A percentile compares a stretch with the other conserved stretches of the same genome.
These are phyloP conservation scores for Lolium perenne DNA, from an alignment of 176 grass and related monocot genomes.

Conservation along the genomic window DNA sequence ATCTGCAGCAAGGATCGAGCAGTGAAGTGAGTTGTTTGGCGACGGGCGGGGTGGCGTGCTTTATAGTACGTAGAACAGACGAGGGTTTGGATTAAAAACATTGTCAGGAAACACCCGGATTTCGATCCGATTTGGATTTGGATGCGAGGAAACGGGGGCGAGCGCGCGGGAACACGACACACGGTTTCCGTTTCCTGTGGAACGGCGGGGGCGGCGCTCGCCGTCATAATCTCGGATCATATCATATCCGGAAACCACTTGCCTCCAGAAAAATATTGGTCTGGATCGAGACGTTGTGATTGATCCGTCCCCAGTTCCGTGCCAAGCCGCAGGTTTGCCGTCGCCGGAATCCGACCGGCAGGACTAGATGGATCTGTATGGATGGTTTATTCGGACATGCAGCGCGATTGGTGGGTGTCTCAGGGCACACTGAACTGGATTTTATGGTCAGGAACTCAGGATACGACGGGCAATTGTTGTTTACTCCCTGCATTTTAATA, in stretches of 20 bases:
- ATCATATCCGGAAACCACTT: background rate
- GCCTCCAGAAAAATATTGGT: background rate
- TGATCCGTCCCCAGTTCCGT: background rate
- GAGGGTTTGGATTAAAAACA: background rate
- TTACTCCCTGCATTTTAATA: no score
- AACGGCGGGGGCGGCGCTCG: background rate
- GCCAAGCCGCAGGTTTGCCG: conserved; percentile 15
- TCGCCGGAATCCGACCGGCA: conserved; percentile 21
- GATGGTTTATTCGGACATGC: background rate
- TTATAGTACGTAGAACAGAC: background rate
- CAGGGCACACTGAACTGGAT: no score
- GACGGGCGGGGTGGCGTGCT: background rate
- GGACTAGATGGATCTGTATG: background rate
- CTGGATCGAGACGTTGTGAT: background rate
- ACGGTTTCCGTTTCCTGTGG: background rate
- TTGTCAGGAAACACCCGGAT: background rate
- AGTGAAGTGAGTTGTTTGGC: background rate
- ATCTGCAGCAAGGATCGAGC: background rate
- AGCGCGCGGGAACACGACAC: background rate
- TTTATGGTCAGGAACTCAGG: no score
- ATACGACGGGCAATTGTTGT: no score
- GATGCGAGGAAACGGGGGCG: conserved; percentile 3
- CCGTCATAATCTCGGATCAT: background rate
- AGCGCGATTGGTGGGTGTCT: no score
- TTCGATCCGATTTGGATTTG: background rate